Percentiles rank a stretch among this genome's conserved stretches.
Conservation (phyloP, 75 land plant genomes). For the Sequoia sempervirens region DNA sequence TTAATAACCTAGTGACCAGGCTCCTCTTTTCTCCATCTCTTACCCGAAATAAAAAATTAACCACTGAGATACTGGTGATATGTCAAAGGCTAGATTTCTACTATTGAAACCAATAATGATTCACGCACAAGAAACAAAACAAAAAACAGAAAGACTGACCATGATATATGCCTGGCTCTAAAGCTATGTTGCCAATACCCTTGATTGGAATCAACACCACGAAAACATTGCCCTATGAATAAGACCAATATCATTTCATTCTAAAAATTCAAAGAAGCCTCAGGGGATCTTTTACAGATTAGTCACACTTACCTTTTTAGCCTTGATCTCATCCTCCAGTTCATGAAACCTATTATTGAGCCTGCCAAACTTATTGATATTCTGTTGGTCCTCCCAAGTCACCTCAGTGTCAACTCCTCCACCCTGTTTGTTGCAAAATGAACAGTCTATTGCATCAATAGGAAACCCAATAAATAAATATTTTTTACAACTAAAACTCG, state of each 20-base stretch:
- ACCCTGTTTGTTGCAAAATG: constrained; percentile 30
- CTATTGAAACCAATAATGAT: neutral
- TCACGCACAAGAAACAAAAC: neutral
- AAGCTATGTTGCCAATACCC: neutral
- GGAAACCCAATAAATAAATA: neutral
- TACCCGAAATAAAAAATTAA: neutral
- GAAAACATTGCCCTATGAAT: neutral
- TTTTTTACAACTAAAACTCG: neutral
- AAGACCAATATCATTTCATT: neutral
- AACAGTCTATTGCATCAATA: neutral
- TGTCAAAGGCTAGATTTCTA: neutral
- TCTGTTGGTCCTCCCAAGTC: constrained; percentile 99
- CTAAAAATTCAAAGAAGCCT: neutral
- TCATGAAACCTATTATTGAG: constrained; percentile 92
- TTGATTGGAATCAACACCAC: neutral
- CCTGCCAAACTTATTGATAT: constrained; percentile 85
- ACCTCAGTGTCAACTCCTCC: constrained; percentile 81
- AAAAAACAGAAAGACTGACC: neutral
- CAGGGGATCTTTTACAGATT: neutral
- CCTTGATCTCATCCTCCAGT: constrained; percentile 91
- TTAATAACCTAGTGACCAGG: neutral
- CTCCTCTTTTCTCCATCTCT: neutral
- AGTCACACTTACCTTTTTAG: constrained; percentile 58
- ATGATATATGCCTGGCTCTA: neutral
- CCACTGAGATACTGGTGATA: neutral